These are phyloP conservation scores for Acorus calamus DNA, from an alignment of 106 monocot species.

Conservation along the genomic window DNA sequence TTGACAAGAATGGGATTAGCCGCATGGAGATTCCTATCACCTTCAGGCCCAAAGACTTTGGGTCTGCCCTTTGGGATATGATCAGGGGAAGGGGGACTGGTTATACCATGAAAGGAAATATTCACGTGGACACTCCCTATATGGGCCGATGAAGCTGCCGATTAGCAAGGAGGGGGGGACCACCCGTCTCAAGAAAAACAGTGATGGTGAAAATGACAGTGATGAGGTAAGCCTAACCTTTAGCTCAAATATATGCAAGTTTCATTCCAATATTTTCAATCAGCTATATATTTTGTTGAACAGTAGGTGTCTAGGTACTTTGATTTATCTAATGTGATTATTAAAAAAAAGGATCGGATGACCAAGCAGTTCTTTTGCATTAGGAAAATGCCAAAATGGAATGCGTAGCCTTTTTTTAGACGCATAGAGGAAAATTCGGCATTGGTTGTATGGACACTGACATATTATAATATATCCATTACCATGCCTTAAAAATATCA, in stretches of 20 bases:
- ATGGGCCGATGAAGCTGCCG: constrained; percentile 77
- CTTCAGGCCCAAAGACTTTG: constrained; percentile 76
- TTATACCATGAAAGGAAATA: constrained; percentile 67
- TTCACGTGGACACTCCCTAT: constrained; percentile 81
- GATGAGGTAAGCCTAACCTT: constrained; percentile 37
- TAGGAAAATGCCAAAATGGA: no score
- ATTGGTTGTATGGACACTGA: no score
- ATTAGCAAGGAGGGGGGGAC: constrained; percentile 70
- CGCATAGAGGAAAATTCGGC: no score
- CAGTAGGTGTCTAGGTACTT: neutral
- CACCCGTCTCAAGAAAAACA: constrained; percentile 48
- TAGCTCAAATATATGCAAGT: neutral
- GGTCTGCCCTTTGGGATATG: constrained; percentile 77
- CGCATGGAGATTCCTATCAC: constrained; percentile 49
- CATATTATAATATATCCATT: no score
- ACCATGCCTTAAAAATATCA: no score
- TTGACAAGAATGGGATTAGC: constrained; percentile 54
- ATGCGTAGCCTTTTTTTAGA: no score
- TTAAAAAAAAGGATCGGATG: no score
- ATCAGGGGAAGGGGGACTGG: constrained; percentile 68
- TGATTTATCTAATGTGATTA: no score
- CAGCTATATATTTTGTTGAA: neutral
- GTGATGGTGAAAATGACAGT: constrained; percentile 42
- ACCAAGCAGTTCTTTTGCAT: no score
- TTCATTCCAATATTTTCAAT: neutral